Evolutionary conservation across 257 asterid genomes (phyloP).

Genomic region (Scutellaria minor): DNA sequence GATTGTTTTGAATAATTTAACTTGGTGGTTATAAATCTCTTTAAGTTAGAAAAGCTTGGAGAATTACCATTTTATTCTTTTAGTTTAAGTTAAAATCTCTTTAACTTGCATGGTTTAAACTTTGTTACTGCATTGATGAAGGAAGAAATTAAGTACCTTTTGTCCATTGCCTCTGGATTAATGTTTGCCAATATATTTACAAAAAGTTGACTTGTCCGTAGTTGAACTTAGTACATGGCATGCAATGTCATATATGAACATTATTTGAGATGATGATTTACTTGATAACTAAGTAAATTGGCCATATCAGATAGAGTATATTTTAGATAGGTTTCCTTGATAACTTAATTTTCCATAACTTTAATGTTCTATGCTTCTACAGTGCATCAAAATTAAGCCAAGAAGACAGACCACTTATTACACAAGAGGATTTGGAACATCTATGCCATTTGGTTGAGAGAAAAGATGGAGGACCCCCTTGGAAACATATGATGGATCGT

Average conservation of each 20-base stretch:
- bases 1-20: neutral
- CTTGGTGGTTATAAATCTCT: constrained; percentile 14
- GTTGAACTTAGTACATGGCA: constrained; percentile 2
- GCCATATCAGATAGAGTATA: neutral
- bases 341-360: constrained; percentile 17
- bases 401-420: constrained; percentile 46
- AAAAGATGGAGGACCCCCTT: constrained; percentile 84
- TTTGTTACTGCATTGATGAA: constrained; percentile 1
- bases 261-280: neutral
- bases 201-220: neutral
- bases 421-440: constrained; percentile 63
- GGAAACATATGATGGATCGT: constrained; percentile 93
- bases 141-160: constrained; percentile 4
- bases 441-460: constrained; percentile 80
- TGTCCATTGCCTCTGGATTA: neutral
- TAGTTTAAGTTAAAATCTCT: too few species aligned
- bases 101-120: neutral
- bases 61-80: neutral
- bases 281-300: neutral
- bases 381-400: constrained; percentile 52
- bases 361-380: constrained; percentile 17
- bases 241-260: neutral
- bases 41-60: neutral
- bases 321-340: neutral
- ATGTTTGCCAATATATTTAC: neutral